phyloP scores from a whole-genome alignment of 164 flowering plant species.

The Cinnamomum micranthum region DNA sequence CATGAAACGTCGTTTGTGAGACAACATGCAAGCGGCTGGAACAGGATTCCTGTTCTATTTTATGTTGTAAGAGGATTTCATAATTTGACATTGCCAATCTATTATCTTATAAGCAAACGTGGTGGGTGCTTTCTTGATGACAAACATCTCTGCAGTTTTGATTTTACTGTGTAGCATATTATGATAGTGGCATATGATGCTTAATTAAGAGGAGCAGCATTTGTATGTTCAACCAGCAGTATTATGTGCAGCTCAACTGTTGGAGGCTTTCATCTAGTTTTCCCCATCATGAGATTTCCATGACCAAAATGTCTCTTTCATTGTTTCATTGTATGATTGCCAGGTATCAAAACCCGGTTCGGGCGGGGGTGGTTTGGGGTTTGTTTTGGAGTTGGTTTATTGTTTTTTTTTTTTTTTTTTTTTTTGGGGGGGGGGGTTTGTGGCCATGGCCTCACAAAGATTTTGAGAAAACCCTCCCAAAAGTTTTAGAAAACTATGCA shows the following conservation, averaged over 20 bases:
- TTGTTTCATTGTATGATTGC: too few species aligned
- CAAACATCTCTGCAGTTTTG: background rate
- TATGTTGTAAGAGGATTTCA: constrained; percentile 54
- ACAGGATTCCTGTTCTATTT: constrained; percentile 57
- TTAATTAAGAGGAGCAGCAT: background rate
- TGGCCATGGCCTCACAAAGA: too few species aligned
- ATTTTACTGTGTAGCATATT: too few species aligned
- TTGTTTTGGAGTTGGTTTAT: too few species aligned
- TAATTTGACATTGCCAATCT: background rate
- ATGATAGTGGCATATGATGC: background rate
- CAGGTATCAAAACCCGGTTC: too few species aligned
- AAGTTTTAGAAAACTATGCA: too few species aligned
- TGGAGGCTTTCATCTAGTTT: background rate
- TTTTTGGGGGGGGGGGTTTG: too few species aligned
- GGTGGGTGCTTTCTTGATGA: background rate
- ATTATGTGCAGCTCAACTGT: background rate
- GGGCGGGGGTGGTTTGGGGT: too few species aligned
- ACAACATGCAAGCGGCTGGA: constrained; percentile 77
- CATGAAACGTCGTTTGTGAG: constrained; percentile 94
- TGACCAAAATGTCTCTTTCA: too few species aligned
- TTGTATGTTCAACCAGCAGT: background rate
- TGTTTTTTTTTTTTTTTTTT: too few species aligned
- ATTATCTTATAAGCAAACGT: background rate
- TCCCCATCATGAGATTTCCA: background rate
- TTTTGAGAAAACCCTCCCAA: too few species aligned